These are phyloP conservation scores for Yamadazyma dushanensis DNA, from an alignment of 1,139 yeast genomes.

Conservation along the genomic window DNA sequence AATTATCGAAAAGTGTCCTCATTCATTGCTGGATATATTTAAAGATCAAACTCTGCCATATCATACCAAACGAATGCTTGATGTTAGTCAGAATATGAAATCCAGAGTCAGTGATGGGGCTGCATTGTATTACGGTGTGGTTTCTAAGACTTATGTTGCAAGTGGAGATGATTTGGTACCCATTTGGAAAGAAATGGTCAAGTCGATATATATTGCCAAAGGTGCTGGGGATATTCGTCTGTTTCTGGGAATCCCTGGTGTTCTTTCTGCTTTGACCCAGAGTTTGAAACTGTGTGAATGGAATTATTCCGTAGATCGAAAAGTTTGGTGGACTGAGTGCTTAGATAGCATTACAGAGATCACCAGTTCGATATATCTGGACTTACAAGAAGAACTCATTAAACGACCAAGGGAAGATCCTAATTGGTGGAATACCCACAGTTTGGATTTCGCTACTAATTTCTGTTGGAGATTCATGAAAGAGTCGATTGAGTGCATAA, in stretches of 20 bases:
- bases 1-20: conserved; percentile 30
- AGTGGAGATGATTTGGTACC: background rate
- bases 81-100: conserved; percentile 52
- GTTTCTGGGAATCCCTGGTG: no score
- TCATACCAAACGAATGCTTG: conserved; percentile 22
- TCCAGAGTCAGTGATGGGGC: conserved; percentile 85
- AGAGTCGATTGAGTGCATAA: conserved; percentile 69
- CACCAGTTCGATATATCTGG: no score
- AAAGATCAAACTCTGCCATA: background rate
- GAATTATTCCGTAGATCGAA: no score
- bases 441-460: conserved; percentile 57
- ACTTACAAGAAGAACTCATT: no score
- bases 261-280: no score
- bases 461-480: conserved; percentile 87
- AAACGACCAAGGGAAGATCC: background rate
- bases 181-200: background rate
- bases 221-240: no score
- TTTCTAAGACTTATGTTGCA: conserved; percentile 27
- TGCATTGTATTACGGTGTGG: conserved; percentile 60
- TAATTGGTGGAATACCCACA: conserved; percentile 26
- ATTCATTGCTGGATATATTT: background rate
- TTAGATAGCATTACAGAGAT: no score
- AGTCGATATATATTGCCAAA: no score
- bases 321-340: no score
- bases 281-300: no score